Evolutionary conservation across 176 grass and related monocot genomes (phyloP).

Genomic region (Tuctoria greenei): DNA sequence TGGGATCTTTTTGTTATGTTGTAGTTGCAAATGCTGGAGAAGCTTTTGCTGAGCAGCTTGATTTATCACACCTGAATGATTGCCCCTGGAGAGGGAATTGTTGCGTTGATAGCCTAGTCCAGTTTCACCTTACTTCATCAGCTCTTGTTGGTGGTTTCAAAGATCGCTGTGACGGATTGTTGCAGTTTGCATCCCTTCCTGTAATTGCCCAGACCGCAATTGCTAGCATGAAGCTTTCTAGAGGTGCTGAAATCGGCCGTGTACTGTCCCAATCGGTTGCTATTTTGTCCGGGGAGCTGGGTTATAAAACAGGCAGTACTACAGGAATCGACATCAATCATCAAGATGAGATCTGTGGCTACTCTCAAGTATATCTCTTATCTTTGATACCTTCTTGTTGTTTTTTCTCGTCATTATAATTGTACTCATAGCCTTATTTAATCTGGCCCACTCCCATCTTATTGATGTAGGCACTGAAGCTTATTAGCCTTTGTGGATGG

Average conservation of each 20-base stretch:
- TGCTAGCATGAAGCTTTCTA: conserved; percentile 78
- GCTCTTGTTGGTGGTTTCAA: conserved; percentile 92
- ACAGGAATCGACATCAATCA: conserved; percentile 57
- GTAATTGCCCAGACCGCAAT: conserved; percentile 70
- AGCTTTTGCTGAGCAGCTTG: conserved; percentile 71
- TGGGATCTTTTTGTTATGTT: conserved; percentile 33
- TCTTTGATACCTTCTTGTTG: conserved; percentile 25
- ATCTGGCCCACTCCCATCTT: conserved; percentile 44
- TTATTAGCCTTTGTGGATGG: conserved; percentile 99
- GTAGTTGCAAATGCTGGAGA: conserved; percentile 67
- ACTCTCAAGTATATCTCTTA: conserved; percentile 71
- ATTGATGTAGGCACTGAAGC: conserved; percentile 82
- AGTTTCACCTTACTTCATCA: conserved; percentile 74
- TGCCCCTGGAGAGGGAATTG: conserved; percentile 93
- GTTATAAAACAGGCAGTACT: conserved; percentile 51
- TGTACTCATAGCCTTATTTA: conserved; percentile 40
- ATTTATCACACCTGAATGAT: conserved; percentile 59
- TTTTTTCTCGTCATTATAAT: conserved; percentile 19
- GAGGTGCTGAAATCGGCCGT: conserved; percentile 61
- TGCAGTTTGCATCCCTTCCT: conserved; percentile 84
- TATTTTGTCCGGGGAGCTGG: conserved; percentile 74
- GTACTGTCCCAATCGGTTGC: conserved; percentile 62
- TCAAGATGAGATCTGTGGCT: conserved; percentile 58
- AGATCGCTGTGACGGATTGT: conserved; percentile 81
- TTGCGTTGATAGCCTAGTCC: conserved; percentile 85